Base-by-base conservation (phyloP, 768 basidiomycete species). In the Lactarius indigo region DNA sequence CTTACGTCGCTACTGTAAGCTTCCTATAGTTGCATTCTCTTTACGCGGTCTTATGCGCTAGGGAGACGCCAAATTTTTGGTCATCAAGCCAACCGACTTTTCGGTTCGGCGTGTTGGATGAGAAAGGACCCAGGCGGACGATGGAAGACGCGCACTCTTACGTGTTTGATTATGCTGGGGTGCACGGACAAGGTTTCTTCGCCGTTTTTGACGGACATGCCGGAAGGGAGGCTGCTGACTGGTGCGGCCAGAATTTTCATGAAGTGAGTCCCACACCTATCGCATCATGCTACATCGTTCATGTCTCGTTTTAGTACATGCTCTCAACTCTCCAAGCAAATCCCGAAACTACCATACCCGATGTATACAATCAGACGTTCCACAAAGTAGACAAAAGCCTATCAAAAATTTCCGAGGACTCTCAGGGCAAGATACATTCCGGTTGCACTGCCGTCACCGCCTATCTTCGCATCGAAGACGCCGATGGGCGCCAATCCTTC, bases 71-170 rank as follows among this genome's bases (percentile, higher is more conserved):
- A 66, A 92, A 92, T 76, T 82, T 90, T 64, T 90, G 93, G 75
- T 88, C 92, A 20, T 76, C 81, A 59, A 82, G 86, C 64, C 86
- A 88, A 70, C 75, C 82, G 2, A 79, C 71, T 57, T 80, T 83
- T 71, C 80, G 79, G 71, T 81, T 83, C 59, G 82, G 81, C 30
- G 84, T 90, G 12, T 80, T 88, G 41, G 94, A 96, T 72, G 94
- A 97, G 78, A 94, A 89, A 77, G 93, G 95, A 57, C 84, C 90
- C 63, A 82, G 97, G 68, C 82, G 96, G 69, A 92, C 90, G 59
- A 98, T 98, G 97, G 97, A 98, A 78, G 97, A 98, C 75, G 87
- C 94, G 8, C 95, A 98, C 76, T 94, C 94, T 28, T 97, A 98
- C 73, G 88, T 98, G 65, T 91, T 96, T 68, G 96, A 98, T 75